These are phyloP conservation scores for Aspergillus olivimuriae DNA, from an alignment of 495 filamentous ascomycete species.

Conservation along the genomic window DNA sequence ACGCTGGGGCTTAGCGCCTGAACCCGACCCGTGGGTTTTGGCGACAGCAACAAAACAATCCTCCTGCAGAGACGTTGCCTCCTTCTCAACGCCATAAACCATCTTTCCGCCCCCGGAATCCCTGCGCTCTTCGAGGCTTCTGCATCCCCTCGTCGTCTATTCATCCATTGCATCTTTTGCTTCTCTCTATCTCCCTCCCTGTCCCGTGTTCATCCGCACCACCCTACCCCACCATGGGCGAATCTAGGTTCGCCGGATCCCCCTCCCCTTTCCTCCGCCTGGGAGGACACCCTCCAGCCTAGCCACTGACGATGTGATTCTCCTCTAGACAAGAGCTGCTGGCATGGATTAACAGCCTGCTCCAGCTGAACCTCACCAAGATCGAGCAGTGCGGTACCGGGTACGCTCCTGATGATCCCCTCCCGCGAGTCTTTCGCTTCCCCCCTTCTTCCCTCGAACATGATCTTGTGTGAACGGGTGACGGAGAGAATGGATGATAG, in stretches of 20 bases:
- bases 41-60: constrained; percentile 37
- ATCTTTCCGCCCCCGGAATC: constrained; percentile 9
- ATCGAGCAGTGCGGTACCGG: constrained; percentile 98
- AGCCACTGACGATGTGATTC: neutral
- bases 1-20: constrained; percentile 20
- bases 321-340: constrained; percentile 82
- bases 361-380: constrained; percentile 96
- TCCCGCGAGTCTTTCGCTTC: no score
- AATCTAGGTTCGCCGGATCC: constrained; percentile 42
- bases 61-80: constrained; percentile 21
- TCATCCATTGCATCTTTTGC: neutral
- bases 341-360: constrained; percentile 93
- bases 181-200: constrained; percentile 1
- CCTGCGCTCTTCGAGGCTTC: neutral
- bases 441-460: neutral
- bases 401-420: no score
- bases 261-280: constrained; percentile 8
- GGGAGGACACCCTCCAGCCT: no score
- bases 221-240: constrained; percentile 45
- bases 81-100: constrained; percentile 24
- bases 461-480: neutral
- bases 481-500: neutral
- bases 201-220: constrained; percentile 1
- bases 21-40: constrained; percentile 37
- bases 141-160: constrained; percentile 1